Percentiles rank a stretch among this genome's conserved stretches.
Conservation (phyloP, 192 early-diverging fungal genomes). For the Coemansia erecta region DNA sequence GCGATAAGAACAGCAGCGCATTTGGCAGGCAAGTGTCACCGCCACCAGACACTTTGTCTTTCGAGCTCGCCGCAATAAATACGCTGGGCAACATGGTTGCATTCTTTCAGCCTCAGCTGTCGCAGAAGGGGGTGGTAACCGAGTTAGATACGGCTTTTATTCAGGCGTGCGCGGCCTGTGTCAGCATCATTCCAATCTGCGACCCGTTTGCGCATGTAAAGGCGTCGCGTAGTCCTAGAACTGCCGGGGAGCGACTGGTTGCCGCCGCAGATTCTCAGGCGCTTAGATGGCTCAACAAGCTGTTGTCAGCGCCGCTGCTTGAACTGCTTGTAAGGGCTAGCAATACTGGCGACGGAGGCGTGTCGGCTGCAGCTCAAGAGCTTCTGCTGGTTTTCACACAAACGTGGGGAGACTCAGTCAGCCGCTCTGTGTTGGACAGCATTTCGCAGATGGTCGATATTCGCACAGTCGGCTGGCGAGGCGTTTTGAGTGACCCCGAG, state of each 20-base stretch:
- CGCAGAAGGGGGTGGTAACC: conserved; percentile 9
- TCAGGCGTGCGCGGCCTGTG: conserved; percentile 34
- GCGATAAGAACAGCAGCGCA: neutral
- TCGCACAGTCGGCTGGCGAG: conserved; percentile 35
- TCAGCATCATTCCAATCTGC: conserved; percentile 26
- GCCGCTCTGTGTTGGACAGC: conserved; percentile 39
- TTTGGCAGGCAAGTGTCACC: conserved; percentile 3
- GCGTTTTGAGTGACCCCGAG: conserved; percentile 18
- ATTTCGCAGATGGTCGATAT: conserved; percentile 45
- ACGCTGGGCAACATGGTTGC: conserved; percentile 42
- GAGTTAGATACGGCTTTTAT: conserved; percentile 20
- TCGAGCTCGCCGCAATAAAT: conserved; percentile 32
- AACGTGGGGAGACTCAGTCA: conserved; percentile 36
- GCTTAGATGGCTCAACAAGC: conserved; percentile 38
- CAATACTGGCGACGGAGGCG: neutral
- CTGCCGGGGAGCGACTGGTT: conserved; percentile 9
- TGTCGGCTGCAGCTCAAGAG: conserved; percentile 20
- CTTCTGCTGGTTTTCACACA: conserved; percentile 43
- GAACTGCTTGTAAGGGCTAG: conserved; percentile 33
- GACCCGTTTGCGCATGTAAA: conserved; percentile 23
- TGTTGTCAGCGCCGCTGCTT: conserved; percentile 27
- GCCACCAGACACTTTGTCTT: neutral
- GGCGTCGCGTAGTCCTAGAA: neutral
- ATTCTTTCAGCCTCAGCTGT: conserved; percentile 40
- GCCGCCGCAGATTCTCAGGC: conserved; percentile 20